Evolutionary conservation across 345 rosid species (phyloP), one percentile per base, ranked within the genome.

Genomic region (Citrus mangshanensis): DNA sequence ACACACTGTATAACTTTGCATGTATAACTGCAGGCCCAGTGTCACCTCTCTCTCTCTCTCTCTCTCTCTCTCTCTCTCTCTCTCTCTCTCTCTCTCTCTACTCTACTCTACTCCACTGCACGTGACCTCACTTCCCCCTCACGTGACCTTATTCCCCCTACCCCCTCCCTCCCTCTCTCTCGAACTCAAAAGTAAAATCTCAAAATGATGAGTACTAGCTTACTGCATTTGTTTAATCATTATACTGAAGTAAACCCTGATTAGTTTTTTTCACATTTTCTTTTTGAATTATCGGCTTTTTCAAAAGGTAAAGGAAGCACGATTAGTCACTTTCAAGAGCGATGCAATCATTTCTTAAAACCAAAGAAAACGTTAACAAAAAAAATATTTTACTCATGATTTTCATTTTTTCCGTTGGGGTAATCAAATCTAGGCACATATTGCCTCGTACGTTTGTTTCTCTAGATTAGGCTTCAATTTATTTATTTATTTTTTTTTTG

Each of bases 1-100:
- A 73, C 88, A 82, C 82, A 72, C 84, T 81, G 85, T 75, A 85
- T 84, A 84, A 84, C 74, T 60, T 80, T 86, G 88, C 88, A 82
- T 81, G 86, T 64, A 81, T 77, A 37, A 59, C 5, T 49, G 85
- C 86, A 84, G 87, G 79, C 89, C 87, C 86, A 35, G 35, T 72
- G 40, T 74, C 70, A 85, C 40, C 79, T 1, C 18, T 3, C 51
- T 13, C 51, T 13, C n/a, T n/a, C n/a, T n/a, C 5, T 13, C 86
- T 85, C 68, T 28, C 5, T 13, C 86, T 85, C 68, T 28, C 5
- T 13, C 86, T 85, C 68, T 28, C 79, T 1, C 18, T 3, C 51
- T 13, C 79, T 1, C 18, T 3, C 51, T 13, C 79, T 1, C 18
- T 3, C 51, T 13, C 5, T 13, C 86, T 85, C 68, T 28, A 59